phyloP scores from a whole-genome alignment of 805 yeast genomes.

The Pichia heedii region DNA sequence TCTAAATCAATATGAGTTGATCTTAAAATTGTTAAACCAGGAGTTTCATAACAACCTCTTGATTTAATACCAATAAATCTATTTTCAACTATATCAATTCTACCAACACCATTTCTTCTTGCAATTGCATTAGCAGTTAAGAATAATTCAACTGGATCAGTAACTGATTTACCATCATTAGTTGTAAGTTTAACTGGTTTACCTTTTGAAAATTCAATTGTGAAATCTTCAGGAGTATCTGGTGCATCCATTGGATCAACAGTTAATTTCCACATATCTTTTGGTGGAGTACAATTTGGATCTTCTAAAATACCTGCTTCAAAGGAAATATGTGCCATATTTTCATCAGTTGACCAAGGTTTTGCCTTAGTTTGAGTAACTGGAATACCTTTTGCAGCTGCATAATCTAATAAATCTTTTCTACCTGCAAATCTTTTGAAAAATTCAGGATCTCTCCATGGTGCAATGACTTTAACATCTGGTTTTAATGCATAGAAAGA shows the following conservation, averaged over 20 bases:
- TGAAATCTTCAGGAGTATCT: conserved; percentile 80
- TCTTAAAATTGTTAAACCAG: conserved; percentile 93
- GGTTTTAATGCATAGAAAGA: conserved; percentile 98
- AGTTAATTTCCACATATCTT: conserved; percentile 99
- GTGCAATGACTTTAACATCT: conserved; percentile 92
- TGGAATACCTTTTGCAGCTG: conserved; percentile 84
- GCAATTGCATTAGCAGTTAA: conserved; percentile 89
- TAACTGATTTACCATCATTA: conserved; percentile 46
- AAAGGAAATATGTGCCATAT: conserved; percentile 96
- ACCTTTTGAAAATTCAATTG: conserved; percentile 78
- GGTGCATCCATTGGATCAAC: conserved; percentile 96
- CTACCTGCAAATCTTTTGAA: conserved; percentile 97
- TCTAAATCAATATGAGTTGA: conserved; percentile 91
- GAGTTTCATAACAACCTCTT: conserved; percentile 99
- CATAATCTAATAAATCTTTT: conserved; percentile 89
- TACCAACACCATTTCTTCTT: conserved; percentile 99
- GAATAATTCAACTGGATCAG: conserved; percentile 89
- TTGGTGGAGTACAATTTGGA: conserved; percentile 98
- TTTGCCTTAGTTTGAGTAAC: conserved; percentile 97
- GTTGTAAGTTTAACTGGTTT: conserved; percentile 74
- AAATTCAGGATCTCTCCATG: conserved; percentile 97
- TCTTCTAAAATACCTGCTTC: conserved; percentile 99
- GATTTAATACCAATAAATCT: conserved; percentile 98
- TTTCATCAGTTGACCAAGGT: conserved; percentile 99
- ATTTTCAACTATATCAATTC: conserved; percentile 98